These are phyloP conservation scores for Choiromyces venosus DNA, from an alignment of 495 filamentous ascomycete species.

Conservation along the genomic window DNA sequence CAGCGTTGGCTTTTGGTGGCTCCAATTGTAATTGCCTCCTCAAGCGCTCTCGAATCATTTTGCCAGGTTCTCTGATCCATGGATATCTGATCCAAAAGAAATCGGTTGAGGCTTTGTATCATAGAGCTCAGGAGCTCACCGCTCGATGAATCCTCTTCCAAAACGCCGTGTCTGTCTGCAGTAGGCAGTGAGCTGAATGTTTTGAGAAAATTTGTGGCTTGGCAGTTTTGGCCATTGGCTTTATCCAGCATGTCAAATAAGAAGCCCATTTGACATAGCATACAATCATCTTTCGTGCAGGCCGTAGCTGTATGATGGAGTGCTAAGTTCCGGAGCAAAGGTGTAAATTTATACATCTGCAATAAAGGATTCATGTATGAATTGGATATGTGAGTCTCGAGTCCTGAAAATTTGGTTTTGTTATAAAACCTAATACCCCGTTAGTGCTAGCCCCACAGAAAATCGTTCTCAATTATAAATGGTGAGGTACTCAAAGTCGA, in stretches of 20 bases:
- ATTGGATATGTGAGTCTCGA: conserved; percentile 94
- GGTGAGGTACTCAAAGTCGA: conserved; percentile 76
- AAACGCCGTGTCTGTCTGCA: conserved; percentile 62
- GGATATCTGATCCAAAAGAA: conserved; percentile 65
- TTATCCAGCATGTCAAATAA: conserved; percentile 98
- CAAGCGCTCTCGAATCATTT: conserved; percentile 54
- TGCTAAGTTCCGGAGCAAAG: conserved; percentile 78
- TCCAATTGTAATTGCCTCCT: conserved; percentile 43
- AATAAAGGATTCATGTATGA: conserved; percentile 92
- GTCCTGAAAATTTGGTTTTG: conserved; percentile 77
- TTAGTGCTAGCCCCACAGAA: background rate
- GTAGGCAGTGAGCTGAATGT: conserved; percentile 73
- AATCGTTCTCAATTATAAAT: background rate
- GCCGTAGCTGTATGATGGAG: conserved; percentile 81
- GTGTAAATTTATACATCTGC: conserved; percentile 85
- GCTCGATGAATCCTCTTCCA: conserved; percentile 74
- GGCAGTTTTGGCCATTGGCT: conserved; percentile 84
- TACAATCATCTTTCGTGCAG: conserved; percentile 73
- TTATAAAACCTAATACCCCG: conserved; percentile 69
- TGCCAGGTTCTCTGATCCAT: conserved; percentile 62
- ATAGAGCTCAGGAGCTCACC: conserved; percentile 60
- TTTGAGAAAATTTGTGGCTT: conserved; percentile 93
- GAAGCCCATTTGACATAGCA: conserved; percentile 92
- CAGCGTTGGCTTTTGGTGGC: conserved; percentile 52
- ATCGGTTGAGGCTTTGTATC: conserved; percentile 71